These are phyloP conservation scores for Mycena maculata DNA, from an alignment of 768 basidiomycete genomes.

Conservation along the genomic window DNA sequence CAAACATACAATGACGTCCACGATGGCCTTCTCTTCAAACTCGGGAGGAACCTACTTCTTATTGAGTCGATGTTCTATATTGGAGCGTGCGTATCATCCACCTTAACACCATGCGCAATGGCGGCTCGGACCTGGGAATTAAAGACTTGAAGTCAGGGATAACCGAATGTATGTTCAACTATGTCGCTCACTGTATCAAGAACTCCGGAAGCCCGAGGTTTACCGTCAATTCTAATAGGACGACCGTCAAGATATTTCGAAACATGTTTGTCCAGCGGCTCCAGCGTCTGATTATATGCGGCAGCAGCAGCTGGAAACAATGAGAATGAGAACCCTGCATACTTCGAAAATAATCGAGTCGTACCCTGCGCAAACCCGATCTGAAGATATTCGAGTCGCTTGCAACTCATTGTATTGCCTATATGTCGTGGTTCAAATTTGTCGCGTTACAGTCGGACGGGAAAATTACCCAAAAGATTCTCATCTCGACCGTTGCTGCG, in stretches of 20 bases:
- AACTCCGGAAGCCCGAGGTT: constrained; percentile 79
- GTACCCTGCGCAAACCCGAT: constrained; percentile 74
- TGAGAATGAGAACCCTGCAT: not conserved
- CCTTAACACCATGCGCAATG: constrained; percentile 72
- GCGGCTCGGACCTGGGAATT: constrained; percentile 70
- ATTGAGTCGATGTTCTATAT: not conserved
- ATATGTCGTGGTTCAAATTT: not conserved
- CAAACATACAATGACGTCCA: constrained; percentile 66
- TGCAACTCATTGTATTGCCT: constrained; percentile 76
- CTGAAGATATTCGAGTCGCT: constrained; percentile 71
- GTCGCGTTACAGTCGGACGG: no score
- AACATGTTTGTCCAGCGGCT: constrained; percentile 71
- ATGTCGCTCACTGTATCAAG: constrained; percentile 68
- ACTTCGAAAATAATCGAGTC: constrained; percentile 1
- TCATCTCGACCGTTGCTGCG: constrained; percentile 32
- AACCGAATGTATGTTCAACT: not conserved
- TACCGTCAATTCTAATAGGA: constrained; percentile 79
- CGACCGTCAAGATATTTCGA: constrained; percentile 77
- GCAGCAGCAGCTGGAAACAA: constrained; percentile 66
- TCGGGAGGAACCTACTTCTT: constrained; percentile 65
- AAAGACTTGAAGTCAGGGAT: not conserved
- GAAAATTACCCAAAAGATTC: constrained; percentile 30
- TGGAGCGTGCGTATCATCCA: not conserved
- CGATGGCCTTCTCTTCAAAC: constrained; percentile 71
- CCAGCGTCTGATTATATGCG: constrained; percentile 70